These are phyloP conservation scores for Wickerhamomyces sp. DNA, from an alignment of 1,139 yeast genomes.

Conservation along the genomic window DNA sequence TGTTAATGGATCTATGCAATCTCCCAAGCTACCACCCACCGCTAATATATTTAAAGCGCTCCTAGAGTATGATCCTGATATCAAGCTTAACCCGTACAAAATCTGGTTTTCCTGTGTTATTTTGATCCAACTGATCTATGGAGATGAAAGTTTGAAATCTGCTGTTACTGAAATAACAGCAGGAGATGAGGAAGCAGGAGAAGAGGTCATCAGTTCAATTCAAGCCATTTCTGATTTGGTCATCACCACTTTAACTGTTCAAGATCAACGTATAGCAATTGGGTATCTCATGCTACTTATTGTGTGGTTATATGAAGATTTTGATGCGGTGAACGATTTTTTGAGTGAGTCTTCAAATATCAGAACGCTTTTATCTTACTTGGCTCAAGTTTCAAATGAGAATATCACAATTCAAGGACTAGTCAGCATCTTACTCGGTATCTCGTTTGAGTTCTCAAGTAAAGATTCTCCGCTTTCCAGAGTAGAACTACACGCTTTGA, in stretches of 20 bases:
- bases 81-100: constrained; percentile 77
- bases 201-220: constrained; percentile 68
- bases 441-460: constrained; percentile 78
- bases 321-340: constrained; percentile 71
- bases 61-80: constrained; percentile 74
- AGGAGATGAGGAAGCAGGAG: constrained; percentile 66
- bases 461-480: constrained; percentile 68
- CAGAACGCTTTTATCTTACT: constrained; percentile 62
- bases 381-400: constrained; percentile 58
- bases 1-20: neutral
- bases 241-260: constrained; percentile 55
- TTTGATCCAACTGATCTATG: constrained; percentile 59
- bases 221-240: constrained; percentile 79
- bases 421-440: constrained; percentile 68
- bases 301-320: constrained; percentile 77
- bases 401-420: constrained; percentile 69
- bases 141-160: constrained; percentile 37
- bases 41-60: constrained; percentile 63
- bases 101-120: constrained; percentile 81
- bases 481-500: constrained; percentile 53
- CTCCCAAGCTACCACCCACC: constrained; percentile 18
- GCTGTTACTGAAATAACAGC: constrained; percentile 52
- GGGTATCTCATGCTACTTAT: constrained; percentile 76
- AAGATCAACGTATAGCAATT: constrained; percentile 73
- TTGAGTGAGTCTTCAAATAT: constrained; percentile 62